These are phyloP conservation scores for Fibroporia radiculosa DNA, from an alignment of 768 basidiomycete genomes.

Conservation along the genomic window DNA sequence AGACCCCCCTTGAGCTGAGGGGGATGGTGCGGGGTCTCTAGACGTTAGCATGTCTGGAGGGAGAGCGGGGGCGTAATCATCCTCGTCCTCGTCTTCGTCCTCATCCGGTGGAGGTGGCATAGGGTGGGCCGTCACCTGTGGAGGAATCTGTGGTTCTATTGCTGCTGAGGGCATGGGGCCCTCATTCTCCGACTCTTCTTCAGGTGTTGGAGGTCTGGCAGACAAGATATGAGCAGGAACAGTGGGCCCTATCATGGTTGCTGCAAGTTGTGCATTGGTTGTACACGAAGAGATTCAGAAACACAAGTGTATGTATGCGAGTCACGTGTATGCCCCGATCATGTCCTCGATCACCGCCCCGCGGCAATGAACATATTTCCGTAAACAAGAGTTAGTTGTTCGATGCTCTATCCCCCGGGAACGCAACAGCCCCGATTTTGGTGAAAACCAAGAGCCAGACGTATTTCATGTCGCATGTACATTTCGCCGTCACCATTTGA, in stretches of 20 bases:
- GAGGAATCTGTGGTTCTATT: constrained; percentile 3
- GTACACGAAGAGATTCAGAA: no score
- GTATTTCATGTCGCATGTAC: no score
- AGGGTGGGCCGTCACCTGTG: background rate
- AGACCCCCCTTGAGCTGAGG: constrained; percentile 3
- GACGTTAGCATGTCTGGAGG: constrained; percentile 61
- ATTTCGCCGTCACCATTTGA: no score
- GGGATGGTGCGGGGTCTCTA: constrained; percentile 27
- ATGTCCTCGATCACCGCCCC: no score
- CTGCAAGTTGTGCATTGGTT: no score
- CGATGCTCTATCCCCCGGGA: no score
- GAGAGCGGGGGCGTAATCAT: constrained; percentile 65
- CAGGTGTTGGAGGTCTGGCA: constrained; percentile 1
- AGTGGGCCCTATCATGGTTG: constrained; percentile 20
- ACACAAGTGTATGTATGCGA: no score
- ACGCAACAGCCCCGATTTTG: no score
- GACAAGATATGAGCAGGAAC: constrained; percentile 16
- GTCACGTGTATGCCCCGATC: no score
- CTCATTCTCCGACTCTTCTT: background rate
- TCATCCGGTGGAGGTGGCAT: constrained; percentile 15
- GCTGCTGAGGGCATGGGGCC: background rate
- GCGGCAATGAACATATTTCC: no score
- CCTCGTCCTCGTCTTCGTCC: constrained; percentile 50
- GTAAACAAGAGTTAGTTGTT: no score
- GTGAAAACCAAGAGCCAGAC: no score